Percentiles rank a stretch among this genome's conserved stretches.
These are phyloP conservation scores for Sporothrix euskadiensis DNA, from an alignment of 2,329 filamentous ascomycete species.

Conservation along the genomic window DNA sequence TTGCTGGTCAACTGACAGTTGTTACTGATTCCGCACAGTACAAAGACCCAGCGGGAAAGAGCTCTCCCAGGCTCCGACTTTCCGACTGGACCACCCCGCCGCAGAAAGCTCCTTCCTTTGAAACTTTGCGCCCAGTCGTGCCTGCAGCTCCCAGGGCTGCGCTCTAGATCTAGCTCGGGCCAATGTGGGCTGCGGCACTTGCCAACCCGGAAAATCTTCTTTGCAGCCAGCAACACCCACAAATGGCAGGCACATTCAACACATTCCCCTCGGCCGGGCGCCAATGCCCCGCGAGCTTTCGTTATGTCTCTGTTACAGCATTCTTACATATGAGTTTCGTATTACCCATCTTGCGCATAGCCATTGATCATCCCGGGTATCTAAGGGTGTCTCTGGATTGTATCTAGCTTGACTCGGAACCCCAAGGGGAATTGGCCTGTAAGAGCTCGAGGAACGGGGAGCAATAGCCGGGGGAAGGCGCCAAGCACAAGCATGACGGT, in stretches of 20 bases:
- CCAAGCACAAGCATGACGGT: constrained; percentile 6
- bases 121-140: not conserved
- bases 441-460: constrained; percentile 11
- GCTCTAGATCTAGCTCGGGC: constrained; percentile 17
- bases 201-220: constrained; percentile 37
- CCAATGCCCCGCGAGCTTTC: constrained; percentile 23
- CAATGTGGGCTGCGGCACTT: constrained; percentile 22
- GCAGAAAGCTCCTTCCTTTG: not conserved
- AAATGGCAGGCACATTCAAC: no score
- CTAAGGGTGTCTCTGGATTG: constrained; percentile 17
- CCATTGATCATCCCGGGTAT: constrained; percentile 24
- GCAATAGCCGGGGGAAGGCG: constrained; percentile 27
- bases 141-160: not conserved
- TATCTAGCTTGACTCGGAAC: not conserved
- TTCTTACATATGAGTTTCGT: not conserved
- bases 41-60: not conserved
- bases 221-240: constrained; percentile 29
- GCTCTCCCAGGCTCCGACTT: not conserved
- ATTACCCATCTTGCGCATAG: constrained; percentile 24
- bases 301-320: not conserved
- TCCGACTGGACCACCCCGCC: constrained; percentile 14
- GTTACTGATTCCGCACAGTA: not conserved
- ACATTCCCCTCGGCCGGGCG: constrained; percentile 37
- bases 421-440: constrained; percentile 7
- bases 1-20: constrained; percentile 6